Conservation (phyloP, 192 early-diverging fungal species). For the Coemansia sp. region DNA sequence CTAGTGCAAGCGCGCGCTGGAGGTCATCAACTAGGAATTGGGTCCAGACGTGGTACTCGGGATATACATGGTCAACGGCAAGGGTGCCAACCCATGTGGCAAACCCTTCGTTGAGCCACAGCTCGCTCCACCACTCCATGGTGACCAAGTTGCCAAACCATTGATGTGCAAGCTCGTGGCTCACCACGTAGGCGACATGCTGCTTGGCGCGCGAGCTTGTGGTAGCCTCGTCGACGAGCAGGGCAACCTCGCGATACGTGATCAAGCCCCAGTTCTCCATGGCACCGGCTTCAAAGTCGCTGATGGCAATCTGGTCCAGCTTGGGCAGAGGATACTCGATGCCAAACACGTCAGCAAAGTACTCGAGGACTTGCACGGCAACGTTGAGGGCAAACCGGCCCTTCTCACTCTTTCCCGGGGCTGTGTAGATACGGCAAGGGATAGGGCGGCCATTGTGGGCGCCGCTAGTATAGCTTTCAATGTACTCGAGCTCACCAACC, state of each 20-base stretch:
- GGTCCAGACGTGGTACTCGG: constrained; percentile 94
- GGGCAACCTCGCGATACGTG: constrained; percentile 82
- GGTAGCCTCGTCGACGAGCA: constrained; percentile 83
- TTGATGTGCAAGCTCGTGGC: constrained; percentile 85
- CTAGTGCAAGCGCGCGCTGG: constrained; percentile 73
- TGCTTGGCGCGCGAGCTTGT: constrained; percentile 78
- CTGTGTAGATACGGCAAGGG: constrained; percentile 83
- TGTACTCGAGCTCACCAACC: constrained; percentile 90
- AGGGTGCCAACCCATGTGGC: constrained; percentile 94
- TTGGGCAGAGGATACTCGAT: constrained; percentile 93
- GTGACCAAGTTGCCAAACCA: constrained; percentile 98
- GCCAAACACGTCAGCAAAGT: constrained; percentile 82
- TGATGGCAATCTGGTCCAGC: constrained; percentile 87
- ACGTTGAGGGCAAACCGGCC: constrained; percentile 84
- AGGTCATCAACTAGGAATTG: constrained; percentile 79
- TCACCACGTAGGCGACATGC: constrained; percentile 85
- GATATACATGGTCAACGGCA: constrained; percentile 87
- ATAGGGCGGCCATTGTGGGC: constrained; percentile 71
- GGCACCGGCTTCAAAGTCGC: constrained; percentile 86
- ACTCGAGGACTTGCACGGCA: constrained; percentile 75
- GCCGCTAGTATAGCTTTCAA: constrained; percentile 76
- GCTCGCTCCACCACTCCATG: constrained; percentile 93
- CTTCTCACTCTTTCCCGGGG: constrained; percentile 74
- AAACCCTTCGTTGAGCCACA: constrained; percentile 98
- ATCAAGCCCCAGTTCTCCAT: constrained; percentile 99